A percentile compares a stretch with the other conserved stretches of the same genome.
Conservation (phyloP, 1,139 yeast genomes). For the Hyphopichia burtonii region DNA sequence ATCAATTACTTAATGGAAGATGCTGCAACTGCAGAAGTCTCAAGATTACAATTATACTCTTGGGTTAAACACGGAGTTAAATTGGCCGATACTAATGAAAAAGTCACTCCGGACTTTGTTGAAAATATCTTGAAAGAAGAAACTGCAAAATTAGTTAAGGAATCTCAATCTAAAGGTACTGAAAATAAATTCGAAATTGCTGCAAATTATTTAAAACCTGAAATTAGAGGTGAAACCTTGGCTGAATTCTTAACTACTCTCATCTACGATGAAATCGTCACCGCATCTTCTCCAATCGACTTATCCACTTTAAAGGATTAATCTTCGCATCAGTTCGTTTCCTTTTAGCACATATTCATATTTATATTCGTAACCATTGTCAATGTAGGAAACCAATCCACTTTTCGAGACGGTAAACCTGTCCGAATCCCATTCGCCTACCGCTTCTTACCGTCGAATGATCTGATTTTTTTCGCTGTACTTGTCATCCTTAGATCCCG, state of each 20-base stretch:
- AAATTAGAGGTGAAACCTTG: constrained; percentile 15
- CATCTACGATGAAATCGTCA: constrained; percentile 16
- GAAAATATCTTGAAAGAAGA: constrained; percentile 12
- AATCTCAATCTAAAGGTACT: constrained; percentile 1
- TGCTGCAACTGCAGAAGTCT: constrained; percentile 21
- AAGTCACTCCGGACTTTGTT: constrained; percentile 13
- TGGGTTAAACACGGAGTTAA: constrained; percentile 16
- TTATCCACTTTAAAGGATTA: constrained; percentile 4
- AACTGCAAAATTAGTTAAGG: constrained; percentile 8
- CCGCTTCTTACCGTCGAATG: too few species aligned
- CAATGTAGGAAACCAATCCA: too few species aligned
- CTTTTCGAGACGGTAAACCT: too few species aligned
- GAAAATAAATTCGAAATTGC: constrained; percentile 15
- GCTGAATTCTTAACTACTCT: constrained; percentile 19
- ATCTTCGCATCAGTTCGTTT: not conserved
- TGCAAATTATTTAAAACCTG: constrained; percentile 15
- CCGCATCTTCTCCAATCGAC: constrained; percentile 13
- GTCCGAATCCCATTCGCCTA: too few species aligned
- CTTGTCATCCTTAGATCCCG: too few species aligned
- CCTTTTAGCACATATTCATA: too few species aligned
- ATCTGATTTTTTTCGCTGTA: too few species aligned
- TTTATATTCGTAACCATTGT: too few species aligned
- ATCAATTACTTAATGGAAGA: constrained; percentile 19
- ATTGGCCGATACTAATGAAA: constrained; percentile 11
- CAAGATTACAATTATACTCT: constrained; percentile 15